Evolutionary conservation across 2,329 filamentous ascomycete genomes (phyloP).

Genomic region (Fusarium musae): DNA sequence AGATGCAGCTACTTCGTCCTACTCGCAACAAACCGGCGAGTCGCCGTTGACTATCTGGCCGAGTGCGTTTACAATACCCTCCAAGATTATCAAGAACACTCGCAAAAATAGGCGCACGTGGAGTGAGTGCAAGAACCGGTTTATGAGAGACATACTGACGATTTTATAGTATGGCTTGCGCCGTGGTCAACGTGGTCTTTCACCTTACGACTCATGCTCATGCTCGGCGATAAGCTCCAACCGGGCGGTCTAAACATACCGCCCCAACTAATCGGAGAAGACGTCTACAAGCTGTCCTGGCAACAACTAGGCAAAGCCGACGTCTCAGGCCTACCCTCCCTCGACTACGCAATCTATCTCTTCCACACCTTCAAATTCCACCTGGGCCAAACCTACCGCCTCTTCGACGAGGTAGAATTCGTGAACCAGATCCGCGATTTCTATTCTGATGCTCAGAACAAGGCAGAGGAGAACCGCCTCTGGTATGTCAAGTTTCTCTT

Average conservation of each 20-base stretch:
- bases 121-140: constrained; percentile 45
- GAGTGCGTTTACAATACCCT: constrained; percentile 45
- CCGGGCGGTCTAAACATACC: constrained; percentile 37
- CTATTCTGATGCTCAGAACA: constrained; percentile 35
- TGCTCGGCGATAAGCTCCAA: constrained; percentile 47
- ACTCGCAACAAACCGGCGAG: constrained; percentile 6
- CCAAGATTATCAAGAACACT: constrained; percentile 45
- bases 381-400: constrained; percentile 50
- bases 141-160: not conserved
- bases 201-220: constrained; percentile 46
- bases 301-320: constrained; percentile 40
- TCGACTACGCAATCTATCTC: constrained; percentile 49
- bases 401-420: constrained; percentile 50
- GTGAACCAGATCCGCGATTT: constrained; percentile 41
- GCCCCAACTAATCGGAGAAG: constrained; percentile 39
- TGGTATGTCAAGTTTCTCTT: constrained; percentile 64
- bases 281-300: constrained; percentile 47
- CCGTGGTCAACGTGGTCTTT: constrained; percentile 51
- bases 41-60: constrained; percentile 44
- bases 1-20: constrained; percentile 8
- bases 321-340: constrained; percentile 48
- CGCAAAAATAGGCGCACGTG: constrained; percentile 49
- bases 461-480: constrained; percentile 42
- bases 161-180: constrained; percentile 44
- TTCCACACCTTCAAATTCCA: constrained; percentile 53